These are phyloP conservation scores for Plasmodium malariae DNA, from an alignment of 169 alveolate species.

Conservation along the genomic window DNA sequence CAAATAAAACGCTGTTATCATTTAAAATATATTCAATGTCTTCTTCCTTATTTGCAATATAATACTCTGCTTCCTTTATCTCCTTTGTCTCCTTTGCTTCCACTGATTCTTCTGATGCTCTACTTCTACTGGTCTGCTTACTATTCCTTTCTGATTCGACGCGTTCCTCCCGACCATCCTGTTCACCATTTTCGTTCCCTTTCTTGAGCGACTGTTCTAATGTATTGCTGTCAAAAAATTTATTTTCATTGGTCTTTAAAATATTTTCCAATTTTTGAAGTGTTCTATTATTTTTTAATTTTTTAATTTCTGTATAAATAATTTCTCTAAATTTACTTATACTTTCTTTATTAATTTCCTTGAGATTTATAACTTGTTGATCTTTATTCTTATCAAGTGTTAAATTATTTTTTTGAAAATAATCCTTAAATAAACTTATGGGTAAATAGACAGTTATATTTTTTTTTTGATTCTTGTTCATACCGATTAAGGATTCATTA, in stretches of 20 bases:
- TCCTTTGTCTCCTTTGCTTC: background rate
- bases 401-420: constrained; percentile 15
- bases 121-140: too few relatives aligned
- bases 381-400: background rate
- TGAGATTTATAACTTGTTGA: constrained; percentile 8
- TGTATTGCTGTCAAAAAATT: constrained; percentile 34
- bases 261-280: constrained; percentile 28
- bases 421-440: constrained; percentile 31
- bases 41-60: constrained; percentile 2
- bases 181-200: background rate
- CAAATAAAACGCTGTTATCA: constrained; percentile 25
- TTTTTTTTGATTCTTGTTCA: constrained; percentile 58
- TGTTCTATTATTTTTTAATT: constrained; percentile 29
- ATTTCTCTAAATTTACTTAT: constrained; percentile 61
- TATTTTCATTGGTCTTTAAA: constrained; percentile 34
- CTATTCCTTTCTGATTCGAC: background rate
- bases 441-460: constrained; percentile 72
- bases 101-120: background rate
- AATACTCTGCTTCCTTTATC: background rate
- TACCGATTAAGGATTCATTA: constrained; percentile 67
- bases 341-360: constrained; percentile 50
- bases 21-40: constrained; percentile 57
- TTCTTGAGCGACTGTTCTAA: constrained; percentile 6
- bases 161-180: background rate
- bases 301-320: constrained; percentile 71